Conservation (phyloP, 495 filamentous ascomycete species). For the Glonium stellatum region DNA sequence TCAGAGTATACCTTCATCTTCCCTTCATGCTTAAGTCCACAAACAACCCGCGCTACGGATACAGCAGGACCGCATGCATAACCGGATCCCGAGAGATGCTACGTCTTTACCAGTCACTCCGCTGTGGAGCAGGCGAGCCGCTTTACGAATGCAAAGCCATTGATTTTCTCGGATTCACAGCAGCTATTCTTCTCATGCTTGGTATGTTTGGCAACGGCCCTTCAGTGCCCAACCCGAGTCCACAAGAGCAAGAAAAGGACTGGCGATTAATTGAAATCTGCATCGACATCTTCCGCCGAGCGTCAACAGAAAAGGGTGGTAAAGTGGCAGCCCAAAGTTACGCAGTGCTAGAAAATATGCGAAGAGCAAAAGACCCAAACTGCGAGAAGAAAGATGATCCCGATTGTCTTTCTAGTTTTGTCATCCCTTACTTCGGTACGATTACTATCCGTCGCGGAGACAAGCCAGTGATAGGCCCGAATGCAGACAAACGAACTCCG, state of each 20-base stretch:
- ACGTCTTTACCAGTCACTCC: constrained; percentile 40
- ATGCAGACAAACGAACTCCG: background rate
- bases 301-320: constrained; percentile 40
- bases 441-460: constrained; percentile 27
- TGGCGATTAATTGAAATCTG: constrained; percentile 41
- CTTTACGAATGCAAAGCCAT: constrained; percentile 46
- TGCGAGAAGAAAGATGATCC: constrained; percentile 9
- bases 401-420: constrained; percentile 11
- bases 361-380: constrained; percentile 21
- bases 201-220: constrained; percentile 41
- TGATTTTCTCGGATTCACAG: constrained; percentile 51
- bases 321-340: constrained; percentile 45
- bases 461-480: background rate
- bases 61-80: constrained; percentile 40
- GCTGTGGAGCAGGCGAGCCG: constrained; percentile 33
- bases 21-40: constrained; percentile 50
- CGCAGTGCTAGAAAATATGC: constrained; percentile 39
- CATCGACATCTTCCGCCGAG: constrained; percentile 39
- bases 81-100: constrained; percentile 45
- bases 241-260: constrained; percentile 41
- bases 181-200: constrained; percentile 45
- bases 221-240: background rate
- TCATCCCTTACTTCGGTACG: constrained; percentile 31
- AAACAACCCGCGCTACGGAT: constrained; percentile 38
- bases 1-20: constrained; percentile 45